These are phyloP conservation scores for Globisporangium mamillatum DNA, from an alignment of 352 stramenopile genomes.

Conservation along the genomic window DNA sequence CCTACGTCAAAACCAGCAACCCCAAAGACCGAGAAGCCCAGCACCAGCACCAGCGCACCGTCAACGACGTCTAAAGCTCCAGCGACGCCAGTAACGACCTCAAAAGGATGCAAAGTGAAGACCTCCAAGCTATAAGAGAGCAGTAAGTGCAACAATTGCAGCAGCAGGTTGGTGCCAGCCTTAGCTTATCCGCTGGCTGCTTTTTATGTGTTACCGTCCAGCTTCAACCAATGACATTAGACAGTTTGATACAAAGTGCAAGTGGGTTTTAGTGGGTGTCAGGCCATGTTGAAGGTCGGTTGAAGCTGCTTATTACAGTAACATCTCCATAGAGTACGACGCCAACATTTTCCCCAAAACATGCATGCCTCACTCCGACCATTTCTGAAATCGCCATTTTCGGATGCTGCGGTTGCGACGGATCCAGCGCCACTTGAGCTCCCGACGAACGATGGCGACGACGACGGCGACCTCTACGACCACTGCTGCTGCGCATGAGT, in stretches of 20 bases:
- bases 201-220: background rate
- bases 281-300: background rate
- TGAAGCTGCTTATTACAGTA: background rate
- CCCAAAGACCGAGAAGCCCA: slow-evolving; percentile 4
- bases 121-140: background rate
- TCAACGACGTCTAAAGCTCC: background rate
- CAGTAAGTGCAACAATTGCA: background rate
- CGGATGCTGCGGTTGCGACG: slow-evolving; percentile 3
- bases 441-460: slow-evolving; percentile 8
- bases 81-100: background rate
- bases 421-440: slow-evolving; percentile 6
- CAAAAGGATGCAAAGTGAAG: slow-evolving; percentile 5
- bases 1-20: background rate
- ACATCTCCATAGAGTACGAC: background rate
- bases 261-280: background rate
- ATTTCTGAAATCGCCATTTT: background rate
- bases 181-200: background rate
- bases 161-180: background rate
- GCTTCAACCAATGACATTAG: too few relatives aligned
- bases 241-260: too few relatives aligned
- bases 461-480: background rate
- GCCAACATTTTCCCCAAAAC: background rate
- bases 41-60: background rate
- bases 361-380: background rate
- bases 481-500: background rate